Conservation (phyloP, 176 grass and related monocot genomes). For the Alloteropsis semialata region DNA sequence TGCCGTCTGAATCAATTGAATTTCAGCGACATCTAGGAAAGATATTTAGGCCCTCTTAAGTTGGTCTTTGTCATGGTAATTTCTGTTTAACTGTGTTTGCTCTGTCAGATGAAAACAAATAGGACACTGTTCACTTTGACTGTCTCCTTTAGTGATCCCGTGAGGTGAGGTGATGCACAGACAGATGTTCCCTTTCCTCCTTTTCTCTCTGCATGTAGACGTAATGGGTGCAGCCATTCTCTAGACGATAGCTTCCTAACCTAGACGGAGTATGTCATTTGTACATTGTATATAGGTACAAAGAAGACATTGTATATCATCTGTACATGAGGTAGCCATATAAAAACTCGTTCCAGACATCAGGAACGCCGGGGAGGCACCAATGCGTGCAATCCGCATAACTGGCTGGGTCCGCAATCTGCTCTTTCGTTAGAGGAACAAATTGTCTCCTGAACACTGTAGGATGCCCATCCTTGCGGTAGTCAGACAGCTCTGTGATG, state of each 20-base stretch:
- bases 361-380: conserved; percentile 79
- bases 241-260: conserved; percentile 5
- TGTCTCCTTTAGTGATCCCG: neutral
- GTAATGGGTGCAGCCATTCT: neutral
- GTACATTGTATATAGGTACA: neutral
- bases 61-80: neutral
- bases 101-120: neutral
- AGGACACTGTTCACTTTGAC: neutral
- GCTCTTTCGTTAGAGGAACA: conserved; percentile 31
- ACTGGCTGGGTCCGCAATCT: conserved; percentile 43
- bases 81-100: neutral
- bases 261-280: neutral
- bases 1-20: no score
- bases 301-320: neutral
- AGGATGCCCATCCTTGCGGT: conserved; percentile 69
- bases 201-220: neutral
- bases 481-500: conserved; percentile 66
- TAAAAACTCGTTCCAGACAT: conserved; percentile 75
- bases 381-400: conserved; percentile 79
- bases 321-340: conserved; percentile 44
- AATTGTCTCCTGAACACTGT: conserved; percentile 51
- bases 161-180: neutral
- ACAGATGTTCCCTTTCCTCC: neutral
- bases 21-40: neutral
- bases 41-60: neutral